These are phyloP conservation scores for Effrenium voratum DNA, from an alignment of 73 alveolate species.

Conservation along the genomic window DNA sequence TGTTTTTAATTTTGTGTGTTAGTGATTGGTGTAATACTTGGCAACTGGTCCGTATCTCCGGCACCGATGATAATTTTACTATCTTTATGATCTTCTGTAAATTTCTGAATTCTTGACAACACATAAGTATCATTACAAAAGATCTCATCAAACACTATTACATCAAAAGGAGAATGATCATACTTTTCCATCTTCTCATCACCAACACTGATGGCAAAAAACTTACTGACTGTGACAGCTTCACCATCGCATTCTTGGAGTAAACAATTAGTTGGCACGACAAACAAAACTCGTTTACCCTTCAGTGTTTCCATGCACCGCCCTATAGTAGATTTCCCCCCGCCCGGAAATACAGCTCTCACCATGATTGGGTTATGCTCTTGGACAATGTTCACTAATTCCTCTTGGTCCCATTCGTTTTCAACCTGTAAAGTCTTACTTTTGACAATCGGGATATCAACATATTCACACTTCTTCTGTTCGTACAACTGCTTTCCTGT, in stretches of 20 bases:
- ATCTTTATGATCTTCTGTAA: neutral
- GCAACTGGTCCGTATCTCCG: neutral
- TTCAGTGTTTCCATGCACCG: no score
- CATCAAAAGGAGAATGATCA: neutral
- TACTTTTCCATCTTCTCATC: neutral
- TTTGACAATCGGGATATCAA: no score
- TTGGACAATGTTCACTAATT: no score
- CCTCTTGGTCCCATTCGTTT: no score
- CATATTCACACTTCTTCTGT: no score
- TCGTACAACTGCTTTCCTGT: no score
- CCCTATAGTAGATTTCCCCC: no score
- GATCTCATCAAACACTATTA: neutral
- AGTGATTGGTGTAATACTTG: neutral
- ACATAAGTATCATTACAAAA: neutral
- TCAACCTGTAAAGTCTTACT: no score
- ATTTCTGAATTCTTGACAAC: neutral
- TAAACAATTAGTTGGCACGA: neutral
- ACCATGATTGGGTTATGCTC: no score
- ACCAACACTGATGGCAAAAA: neutral
- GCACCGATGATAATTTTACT: neutral
- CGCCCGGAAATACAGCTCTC: no score
- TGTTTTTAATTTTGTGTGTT: slow-evolving; percentile 4
- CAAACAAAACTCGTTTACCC: neutral
- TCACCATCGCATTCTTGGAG: neutral
- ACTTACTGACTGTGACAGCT: neutral